phyloP scores from a whole-genome alignment of 2,329 filamentous ascomycete species.

The Fusarium sp. region DNA sequence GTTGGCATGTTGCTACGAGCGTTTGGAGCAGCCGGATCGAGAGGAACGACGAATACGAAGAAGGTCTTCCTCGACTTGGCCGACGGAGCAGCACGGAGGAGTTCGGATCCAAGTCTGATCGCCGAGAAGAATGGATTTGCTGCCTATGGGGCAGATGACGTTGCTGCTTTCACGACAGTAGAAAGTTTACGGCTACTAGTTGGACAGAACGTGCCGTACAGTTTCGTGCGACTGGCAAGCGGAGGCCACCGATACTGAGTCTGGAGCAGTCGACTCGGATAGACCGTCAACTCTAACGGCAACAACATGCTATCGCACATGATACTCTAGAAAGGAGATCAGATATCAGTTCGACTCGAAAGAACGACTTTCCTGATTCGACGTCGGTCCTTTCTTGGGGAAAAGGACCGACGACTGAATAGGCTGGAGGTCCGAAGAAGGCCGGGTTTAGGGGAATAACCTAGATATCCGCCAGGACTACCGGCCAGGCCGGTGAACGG shows the following conservation, averaged over 20 bases:
- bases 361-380: constrained; percentile 18
- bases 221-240: constrained; percentile 82
- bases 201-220: constrained; percentile 88
- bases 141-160: constrained; percentile 82
- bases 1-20: constrained; percentile 83
- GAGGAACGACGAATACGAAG: constrained; percentile 54
- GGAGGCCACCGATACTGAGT: constrained; percentile 61
- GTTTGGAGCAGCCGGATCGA: constrained; percentile 62
- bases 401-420: constrained; percentile 25
- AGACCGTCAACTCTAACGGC: background rate
- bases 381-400: constrained; percentile 5
- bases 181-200: constrained; percentile 83
- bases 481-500: constrained; percentile 6
- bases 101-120: constrained; percentile 74
- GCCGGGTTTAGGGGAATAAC: constrained; percentile 25
- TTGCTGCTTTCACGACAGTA: constrained; percentile 85
- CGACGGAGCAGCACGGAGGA: constrained; percentile 65
- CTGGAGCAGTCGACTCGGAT: constrained; percentile 43
- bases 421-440: constrained; percentile 28
- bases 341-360: background rate
- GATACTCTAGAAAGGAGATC: background rate
- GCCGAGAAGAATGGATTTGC: constrained; percentile 82
- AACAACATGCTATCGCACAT: background rate
- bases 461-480: constrained; percentile 17
- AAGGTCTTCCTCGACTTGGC: constrained; percentile 88